These are phyloP conservation scores for Populus tomentosa DNA, from an alignment of 441 rosid genomes.

Conservation along the genomic window DNA sequence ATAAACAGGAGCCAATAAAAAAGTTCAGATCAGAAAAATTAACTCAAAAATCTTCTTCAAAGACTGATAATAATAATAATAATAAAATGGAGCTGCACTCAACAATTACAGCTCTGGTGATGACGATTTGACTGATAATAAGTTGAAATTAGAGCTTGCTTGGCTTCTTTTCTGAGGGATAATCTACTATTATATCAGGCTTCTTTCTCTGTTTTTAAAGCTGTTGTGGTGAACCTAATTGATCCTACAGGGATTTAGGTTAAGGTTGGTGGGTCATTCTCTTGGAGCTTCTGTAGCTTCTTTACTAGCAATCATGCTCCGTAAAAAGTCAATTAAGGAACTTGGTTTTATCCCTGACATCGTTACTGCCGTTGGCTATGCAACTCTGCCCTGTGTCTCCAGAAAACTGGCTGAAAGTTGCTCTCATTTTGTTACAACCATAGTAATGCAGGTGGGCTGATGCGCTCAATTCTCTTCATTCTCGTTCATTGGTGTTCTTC, in stretches of 20 bases:
- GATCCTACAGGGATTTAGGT: conserved; percentile 72
- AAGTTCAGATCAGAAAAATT: conserved; percentile 31
- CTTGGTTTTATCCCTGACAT: conserved; percentile 70
- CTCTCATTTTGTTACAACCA: no score
- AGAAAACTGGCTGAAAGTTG: no score
- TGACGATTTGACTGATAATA: conserved; percentile 46
- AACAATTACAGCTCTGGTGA: conserved; percentile 42
- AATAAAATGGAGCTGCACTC: conserved; percentile 16
- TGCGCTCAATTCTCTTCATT: no score
- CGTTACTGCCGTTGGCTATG: conserved; percentile 62
- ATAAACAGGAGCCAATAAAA: conserved; percentile 42
- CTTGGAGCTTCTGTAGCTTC: conserved; percentile 91
- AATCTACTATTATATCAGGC: not conserved
- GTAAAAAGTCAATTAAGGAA: conserved; percentile 54
- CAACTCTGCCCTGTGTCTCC: no score
- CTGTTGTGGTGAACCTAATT: conserved; percentile 26
- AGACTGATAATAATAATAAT: not conserved
- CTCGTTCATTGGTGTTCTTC: no score
- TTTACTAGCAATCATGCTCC: conserved; percentile 78
- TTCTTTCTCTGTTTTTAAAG: not conserved
- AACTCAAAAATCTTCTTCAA: conserved; percentile 29
- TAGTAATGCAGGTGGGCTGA: no score
- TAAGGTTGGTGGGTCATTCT: conserved; percentile 93
- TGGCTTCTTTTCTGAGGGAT: conserved; percentile 44
- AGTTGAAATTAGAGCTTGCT: conserved; percentile 64